Conservation (phyloP, 2,329 filamentous ascomycete species). For the Aspergillus japonicus region DNA sequence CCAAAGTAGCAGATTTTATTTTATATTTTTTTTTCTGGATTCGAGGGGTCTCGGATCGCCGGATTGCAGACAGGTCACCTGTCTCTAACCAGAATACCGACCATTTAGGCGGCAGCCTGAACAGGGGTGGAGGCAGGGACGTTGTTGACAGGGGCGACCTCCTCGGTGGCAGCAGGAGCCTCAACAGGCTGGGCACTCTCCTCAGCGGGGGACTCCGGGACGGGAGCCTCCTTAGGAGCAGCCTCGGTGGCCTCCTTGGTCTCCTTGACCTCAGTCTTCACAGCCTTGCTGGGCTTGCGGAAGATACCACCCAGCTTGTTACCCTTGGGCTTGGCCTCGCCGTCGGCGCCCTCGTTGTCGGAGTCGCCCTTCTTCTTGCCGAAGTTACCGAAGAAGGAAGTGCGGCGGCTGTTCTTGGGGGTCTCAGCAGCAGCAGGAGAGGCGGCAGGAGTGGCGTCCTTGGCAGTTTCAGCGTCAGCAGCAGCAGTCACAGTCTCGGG, state of each 20-base stretch:
- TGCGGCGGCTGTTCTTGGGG: constrained; percentile 50
- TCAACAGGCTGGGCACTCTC: constrained; percentile 29
- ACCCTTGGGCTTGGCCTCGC: constrained; percentile 44
- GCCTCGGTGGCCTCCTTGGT: constrained; percentile 26
- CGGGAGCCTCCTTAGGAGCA: constrained; percentile 28
- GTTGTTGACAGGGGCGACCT: constrained; percentile 36
- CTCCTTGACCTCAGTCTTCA: constrained; percentile 44
- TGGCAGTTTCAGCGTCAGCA: constrained; percentile 37
- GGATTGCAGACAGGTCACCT: background rate
- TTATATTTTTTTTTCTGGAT: background rate
- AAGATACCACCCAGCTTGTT: constrained; percentile 50
- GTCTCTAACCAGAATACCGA: too few species aligned
- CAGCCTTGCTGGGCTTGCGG: constrained; percentile 50
- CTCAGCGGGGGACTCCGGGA: constrained; percentile 27
- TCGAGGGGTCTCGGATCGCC: background rate
- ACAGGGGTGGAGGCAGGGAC: constrained; percentile 36
- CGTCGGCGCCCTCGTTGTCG: constrained; percentile 49
- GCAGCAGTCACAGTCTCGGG: constrained; percentile 47
- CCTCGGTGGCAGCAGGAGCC: constrained; percentile 27
- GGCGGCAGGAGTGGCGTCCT: constrained; percentile 32
- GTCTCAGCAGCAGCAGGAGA: constrained; percentile 32
- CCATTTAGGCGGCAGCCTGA: constrained; percentile 44
- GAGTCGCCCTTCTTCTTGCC: constrained; percentile 52
- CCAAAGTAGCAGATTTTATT: constrained; percentile 14
- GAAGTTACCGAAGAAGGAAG: constrained; percentile 56